phyloP scores from a whole-genome alignment of 176 grass and related monocot species.

The Zoysia japonica region DNA sequence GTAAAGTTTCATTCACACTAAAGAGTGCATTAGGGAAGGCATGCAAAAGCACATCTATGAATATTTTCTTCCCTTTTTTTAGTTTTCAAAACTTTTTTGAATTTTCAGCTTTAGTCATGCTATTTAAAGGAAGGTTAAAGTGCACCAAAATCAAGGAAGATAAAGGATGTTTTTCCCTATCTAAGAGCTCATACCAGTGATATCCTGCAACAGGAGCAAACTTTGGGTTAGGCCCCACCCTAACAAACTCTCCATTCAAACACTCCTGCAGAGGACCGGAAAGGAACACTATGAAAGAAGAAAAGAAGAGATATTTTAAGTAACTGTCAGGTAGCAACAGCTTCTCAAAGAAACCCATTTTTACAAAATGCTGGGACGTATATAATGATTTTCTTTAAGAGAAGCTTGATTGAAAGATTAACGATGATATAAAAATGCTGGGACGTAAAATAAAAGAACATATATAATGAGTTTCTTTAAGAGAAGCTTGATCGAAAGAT shows the following conservation, averaged over 20 bases:
- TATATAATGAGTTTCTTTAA: not conserved
- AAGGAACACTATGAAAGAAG: not conserved
- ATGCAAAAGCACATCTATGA: not conserved
- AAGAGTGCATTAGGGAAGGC: not conserved
- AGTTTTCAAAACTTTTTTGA: not conserved
- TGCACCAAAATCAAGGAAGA: not conserved
- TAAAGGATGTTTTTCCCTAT: not conserved
- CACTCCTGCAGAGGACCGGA: slow-evolving; percentile 57
- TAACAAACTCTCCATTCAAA: slow-evolving; percentile 97
- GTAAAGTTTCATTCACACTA: not conserved
- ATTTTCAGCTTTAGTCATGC: not conserved
- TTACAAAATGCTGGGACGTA: not conserved
- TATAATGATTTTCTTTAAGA: not conserved
- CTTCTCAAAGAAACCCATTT: not conserved
- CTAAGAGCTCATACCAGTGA: slow-evolving; percentile 65
- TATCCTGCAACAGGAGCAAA: slow-evolving; percentile 82
- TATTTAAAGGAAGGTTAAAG: not conserved
- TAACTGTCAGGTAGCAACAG: not conserved
- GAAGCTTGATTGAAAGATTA: not conserved
- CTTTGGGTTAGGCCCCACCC: slow-evolving; percentile 89
- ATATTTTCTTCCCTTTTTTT: not conserved
- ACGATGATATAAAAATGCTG: not conserved
- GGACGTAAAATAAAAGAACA: not conserved
- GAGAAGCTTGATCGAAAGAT: not conserved
- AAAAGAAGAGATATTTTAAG: not conserved